phyloP scores from a whole-genome alignment of 2,329 filamentous ascomycete genomes.

The Talaromyces sp. region DNA sequence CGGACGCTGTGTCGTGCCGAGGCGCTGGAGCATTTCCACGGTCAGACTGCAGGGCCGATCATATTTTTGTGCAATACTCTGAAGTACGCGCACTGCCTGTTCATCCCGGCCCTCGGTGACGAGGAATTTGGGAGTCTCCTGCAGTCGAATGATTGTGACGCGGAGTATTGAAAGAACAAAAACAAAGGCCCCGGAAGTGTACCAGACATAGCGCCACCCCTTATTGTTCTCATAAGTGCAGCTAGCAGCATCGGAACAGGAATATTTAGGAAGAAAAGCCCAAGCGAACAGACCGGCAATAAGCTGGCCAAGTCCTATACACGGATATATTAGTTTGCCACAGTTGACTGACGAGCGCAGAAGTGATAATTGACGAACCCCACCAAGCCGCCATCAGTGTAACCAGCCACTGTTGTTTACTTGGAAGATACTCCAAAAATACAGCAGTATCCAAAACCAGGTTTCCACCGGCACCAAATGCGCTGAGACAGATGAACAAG shows the following conservation, averaged over 20 bases:
- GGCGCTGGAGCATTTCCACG: conserved; percentile 44
- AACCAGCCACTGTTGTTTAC: conserved; percentile 57
- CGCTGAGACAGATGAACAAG: conserved; percentile 57
- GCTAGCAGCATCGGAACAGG: conserved; percentile 39
- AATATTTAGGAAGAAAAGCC: conserved; percentile 47
- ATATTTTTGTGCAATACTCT: conserved; percentile 48
- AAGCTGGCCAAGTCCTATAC: conserved; percentile 41
- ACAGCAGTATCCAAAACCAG: conserved; percentile 59
- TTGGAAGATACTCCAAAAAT: conserved; percentile 53
- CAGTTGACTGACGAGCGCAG: conserved; percentile 13
- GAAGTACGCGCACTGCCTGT: conserved; percentile 46
- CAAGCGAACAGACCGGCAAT: conserved; percentile 51
- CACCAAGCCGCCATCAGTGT: conserved; percentile 31
- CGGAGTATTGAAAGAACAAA: conserved; percentile 49
- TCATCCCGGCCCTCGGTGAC: conserved; percentile 49
- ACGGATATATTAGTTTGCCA: conserved; percentile 1
- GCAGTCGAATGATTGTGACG: conserved; percentile 49
- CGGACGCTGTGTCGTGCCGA: conserved; percentile 33
- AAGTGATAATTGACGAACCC: conserved; percentile 17
- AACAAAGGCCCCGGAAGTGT: conserved; percentile 49
- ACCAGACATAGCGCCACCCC: conserved; percentile 56
- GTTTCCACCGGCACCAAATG: conserved; percentile 62
- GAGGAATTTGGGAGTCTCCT: conserved; percentile 55
- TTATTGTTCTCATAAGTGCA: conserved; percentile 50
- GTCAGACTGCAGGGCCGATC: conserved; percentile 49